These are phyloP conservation scores for Oryza rufipogon DNA, from an alignment of 176 grass and related monocot species.

Conservation along the genomic window DNA sequence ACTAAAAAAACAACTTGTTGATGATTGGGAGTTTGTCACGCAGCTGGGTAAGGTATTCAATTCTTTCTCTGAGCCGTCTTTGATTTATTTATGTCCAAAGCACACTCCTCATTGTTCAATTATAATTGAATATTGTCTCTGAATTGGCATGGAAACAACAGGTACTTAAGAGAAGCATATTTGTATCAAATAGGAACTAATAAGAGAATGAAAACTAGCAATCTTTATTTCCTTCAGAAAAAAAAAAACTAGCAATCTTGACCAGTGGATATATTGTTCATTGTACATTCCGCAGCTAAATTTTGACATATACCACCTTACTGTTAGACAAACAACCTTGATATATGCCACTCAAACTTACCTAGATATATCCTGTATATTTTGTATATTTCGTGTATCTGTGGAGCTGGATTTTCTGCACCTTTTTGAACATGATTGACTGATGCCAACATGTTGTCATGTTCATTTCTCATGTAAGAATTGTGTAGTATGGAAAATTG, in stretches of 20 bases:
- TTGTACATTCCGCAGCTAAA: neutral
- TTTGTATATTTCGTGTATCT: neutral
- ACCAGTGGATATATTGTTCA: neutral
- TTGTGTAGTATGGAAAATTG: neutral
- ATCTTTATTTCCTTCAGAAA: no score
- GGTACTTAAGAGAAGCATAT: neutral
- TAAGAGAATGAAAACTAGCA: neutral
- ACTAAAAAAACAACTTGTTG: constrained; percentile 93
- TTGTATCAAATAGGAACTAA: neutral
- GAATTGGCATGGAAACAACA: constrained; percentile 2
- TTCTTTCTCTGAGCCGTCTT: constrained; percentile 29
- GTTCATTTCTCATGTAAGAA: neutral
- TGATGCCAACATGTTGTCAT: neutral
- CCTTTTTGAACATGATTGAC: neutral
- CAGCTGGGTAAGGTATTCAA: constrained; percentile 92
- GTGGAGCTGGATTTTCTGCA: neutral
- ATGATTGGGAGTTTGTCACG: constrained; percentile 91
- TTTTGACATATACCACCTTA: neutral
- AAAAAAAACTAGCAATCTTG: neutral
- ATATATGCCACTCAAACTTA: neutral
- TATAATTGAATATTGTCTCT: constrained; percentile 25
- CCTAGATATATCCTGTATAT: neutral
- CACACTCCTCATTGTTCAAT: constrained; percentile 4
- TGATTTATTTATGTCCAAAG: neutral
- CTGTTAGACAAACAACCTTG: neutral